Evolutionary conservation across 2,329 filamentous ascomycete genomes (phyloP), one percentile per base, ranked within the genome.

Genomic region (Cadophora sp.): DNA sequence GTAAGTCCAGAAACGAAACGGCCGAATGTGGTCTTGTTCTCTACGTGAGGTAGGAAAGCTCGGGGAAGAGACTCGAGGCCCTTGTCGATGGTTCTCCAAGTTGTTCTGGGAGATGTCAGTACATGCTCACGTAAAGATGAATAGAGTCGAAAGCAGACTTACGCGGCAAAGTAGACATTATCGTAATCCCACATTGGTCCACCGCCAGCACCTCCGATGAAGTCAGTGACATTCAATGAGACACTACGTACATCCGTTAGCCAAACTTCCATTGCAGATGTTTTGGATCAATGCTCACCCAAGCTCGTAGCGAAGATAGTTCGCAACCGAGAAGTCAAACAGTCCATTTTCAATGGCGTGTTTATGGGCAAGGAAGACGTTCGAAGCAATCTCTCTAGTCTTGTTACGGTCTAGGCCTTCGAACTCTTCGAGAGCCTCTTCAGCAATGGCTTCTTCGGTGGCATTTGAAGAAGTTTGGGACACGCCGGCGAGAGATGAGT

Each of bases 251-350:
- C 20, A 16, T 16, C 1, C 0, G 13, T 59, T 30, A 59, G 56
- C 53, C n/a, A n/a, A n/a, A n/a, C n/a, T n/a, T n/a, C n/a, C n/a
- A n/a, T n/a, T n/a, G n/a, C n/a, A n/a, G n/a, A n/a, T n/a, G n/a
- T n/a, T n/a, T n/a, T n/a, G n/a, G n/a, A n/a, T n/a, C n/a, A n/a
- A n/a, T 22, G 9, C 30, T 36, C 18, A 59, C 56, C 84, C 58
- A 90, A 84, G 78, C 90, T 91, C 70, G 80, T 80, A 91, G 90
- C 60, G 91, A 82, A 76, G 91, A 90, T 76, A 92, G 90, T 74
- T 87, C 89, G 59, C 88, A 90, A 73, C 89, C 80, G 85, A 91
- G 89, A 79, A 92, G 91, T 89, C 89, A 33, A 73, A 91, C 72
- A 88, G 80, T 64, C 89, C 91, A 78, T 91, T 91, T 66, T 91